Conservation (phyloP, 2,329 filamentous ascomycete species). For the Colletotrichum shisoi region DNA sequence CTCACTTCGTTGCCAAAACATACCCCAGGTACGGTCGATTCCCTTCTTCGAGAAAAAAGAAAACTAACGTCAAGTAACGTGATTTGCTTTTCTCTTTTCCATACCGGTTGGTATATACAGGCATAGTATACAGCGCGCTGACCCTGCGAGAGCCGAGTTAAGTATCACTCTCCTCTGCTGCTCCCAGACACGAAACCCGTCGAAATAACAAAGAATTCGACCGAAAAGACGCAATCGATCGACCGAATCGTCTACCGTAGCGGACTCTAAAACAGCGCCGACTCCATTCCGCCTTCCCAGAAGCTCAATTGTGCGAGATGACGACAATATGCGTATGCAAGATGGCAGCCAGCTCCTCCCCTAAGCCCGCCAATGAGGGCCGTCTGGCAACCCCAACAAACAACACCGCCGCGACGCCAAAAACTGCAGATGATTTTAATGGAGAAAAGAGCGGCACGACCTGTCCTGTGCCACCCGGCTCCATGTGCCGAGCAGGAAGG, state of each 20-base stretch:
- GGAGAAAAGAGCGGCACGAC: slow-evolving; percentile 7
- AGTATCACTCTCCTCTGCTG: slow-evolving; percentile 26
- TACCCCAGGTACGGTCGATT: neutral
- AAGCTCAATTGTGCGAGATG: slow-evolving; percentile 32
- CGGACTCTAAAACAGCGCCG: slow-evolving; percentile 28
- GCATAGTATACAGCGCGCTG: slow-evolving; percentile 35
- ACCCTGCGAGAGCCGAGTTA: slow-evolving; percentile 25
- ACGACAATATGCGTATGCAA: slow-evolving; percentile 34
- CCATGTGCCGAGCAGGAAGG: neutral
- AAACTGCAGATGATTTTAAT: slow-evolving; percentile 22
- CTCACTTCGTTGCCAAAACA: neutral
- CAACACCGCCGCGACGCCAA: slow-evolving; percentile 36
- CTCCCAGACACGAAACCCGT: slow-evolving; percentile 14
- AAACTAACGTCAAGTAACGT: neutral
- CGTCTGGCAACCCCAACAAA: slow-evolving; percentile 25
- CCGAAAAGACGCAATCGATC: slow-evolving; percentile 19
- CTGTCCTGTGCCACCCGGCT: neutral
- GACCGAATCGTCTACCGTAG: slow-evolving; percentile 24
- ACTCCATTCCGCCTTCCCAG: slow-evolving; percentile 29
- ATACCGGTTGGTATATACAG: slow-evolving; percentile 37
- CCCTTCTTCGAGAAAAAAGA: neutral
- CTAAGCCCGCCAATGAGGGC: slow-evolving; percentile 24
- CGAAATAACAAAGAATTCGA: slow-evolving; percentile 10
- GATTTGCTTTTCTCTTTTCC: slow-evolving; percentile 13
- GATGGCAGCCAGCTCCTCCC: slow-evolving; percentile 26